Base-by-base conservation (phyloP, 495 filamentous ascomycete genomes). In the Xylaria bambusicola region DNA sequence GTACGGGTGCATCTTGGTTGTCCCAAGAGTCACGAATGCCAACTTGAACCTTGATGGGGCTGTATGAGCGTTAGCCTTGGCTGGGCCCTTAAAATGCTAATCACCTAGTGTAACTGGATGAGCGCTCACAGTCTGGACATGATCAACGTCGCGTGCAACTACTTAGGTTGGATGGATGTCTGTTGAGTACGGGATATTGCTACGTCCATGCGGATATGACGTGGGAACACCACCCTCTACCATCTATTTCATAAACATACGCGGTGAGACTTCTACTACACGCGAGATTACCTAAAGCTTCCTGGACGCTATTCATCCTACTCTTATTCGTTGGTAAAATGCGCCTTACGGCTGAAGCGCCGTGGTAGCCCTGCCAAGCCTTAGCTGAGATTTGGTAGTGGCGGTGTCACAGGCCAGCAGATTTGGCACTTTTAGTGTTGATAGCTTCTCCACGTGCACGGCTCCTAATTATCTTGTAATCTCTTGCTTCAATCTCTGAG, bases 11-110 rank as follows among this genome's bases (percentile, higher is more conserved):
- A 50, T 72, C 62, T 3, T 33, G 20, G 2, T 61, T 65, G 55
- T 59, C 58, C 74, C 73, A 76, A 46, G 70, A 55, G 51, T 76
- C 71, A 17, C 74, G 69, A 62, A 77, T 72, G 20, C 57, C 71
- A 29, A 73, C 13, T 41, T 67, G 64, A 24, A 70, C 63, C 47
- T 71, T 69, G 54, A 76, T 65, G 3, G 75, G 70, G 40, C 71
- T 77, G 41, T n/a, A 24, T 48, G n/a, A 18, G 21, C 21, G 38
- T 54, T 31, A 54, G 38, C 10, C 50, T 41, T 40, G 10, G 5
- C 27, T 27, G 3, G 13, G 23, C 13, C 21, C 23, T 35, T 45
- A 42, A 38, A n/a, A 17, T 24, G 26, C 36, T 3, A 15, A 13
- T 17, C 3, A 6, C 15, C 27, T 6, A 3, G 26, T 44, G 38